Evolutionary conservation across 2,329 filamentous ascomycete genomes (phyloP).

Genomic region (Xylaria multiplex): DNA sequence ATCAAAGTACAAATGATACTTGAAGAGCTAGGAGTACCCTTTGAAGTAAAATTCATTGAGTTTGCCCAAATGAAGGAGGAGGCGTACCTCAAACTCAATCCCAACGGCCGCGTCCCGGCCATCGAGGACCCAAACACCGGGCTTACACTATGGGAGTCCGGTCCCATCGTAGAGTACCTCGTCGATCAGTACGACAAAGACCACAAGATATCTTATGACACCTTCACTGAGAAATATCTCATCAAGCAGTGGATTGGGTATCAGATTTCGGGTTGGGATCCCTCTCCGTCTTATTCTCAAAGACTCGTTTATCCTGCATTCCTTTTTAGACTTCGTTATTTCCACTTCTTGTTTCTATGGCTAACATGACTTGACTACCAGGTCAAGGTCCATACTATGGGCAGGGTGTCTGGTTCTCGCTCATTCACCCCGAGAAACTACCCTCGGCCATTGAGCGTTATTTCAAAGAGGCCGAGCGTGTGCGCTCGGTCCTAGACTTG

Average conservation of each 20-base stretch:
- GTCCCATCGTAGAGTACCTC: conserved; percentile 40
- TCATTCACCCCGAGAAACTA: conserved; percentile 55
- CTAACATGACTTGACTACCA: conserved; percentile 5
- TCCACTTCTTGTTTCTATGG: not conserved
- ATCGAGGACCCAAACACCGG: conserved; percentile 41
- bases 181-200: conserved; percentile 52
- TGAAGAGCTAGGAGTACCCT: conserved; percentile 47
- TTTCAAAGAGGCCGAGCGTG: conserved; percentile 54
- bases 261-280: conserved; percentile 52
- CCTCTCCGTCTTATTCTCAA: not conserved
- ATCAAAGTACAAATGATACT: conserved; percentile 47
- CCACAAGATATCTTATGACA: conserved; percentile 50
- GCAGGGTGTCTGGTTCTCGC: conserved; percentile 55
- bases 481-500: conserved; percentile 56
- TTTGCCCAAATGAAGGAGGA: conserved; percentile 35
- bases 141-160: conserved; percentile 40
- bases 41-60: conserved; percentile 36
- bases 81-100: conserved; percentile 34
- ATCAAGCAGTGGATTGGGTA: conserved; percentile 58
- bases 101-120: conserved; percentile 38
- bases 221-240: conserved; percentile 50
- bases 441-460: conserved; percentile 57
- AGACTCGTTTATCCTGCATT: not conserved
- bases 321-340: not conserved
- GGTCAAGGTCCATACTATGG: conserved; percentile 61